Conservation (phyloP, 139 green algal species). For the Tetradesmus obliquus region DNA sequence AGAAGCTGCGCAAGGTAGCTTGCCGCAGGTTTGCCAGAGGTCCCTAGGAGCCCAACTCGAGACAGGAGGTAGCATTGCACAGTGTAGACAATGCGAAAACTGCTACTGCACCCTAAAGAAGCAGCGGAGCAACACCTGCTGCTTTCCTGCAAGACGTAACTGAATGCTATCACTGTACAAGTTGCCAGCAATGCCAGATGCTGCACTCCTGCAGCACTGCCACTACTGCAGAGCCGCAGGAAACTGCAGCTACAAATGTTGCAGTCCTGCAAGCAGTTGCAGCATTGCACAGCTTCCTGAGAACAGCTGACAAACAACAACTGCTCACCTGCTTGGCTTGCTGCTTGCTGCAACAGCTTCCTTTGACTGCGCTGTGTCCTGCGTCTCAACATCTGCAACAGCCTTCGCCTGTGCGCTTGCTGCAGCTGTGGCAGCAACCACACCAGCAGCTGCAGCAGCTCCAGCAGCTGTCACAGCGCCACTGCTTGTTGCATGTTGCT, state of each 20-base stretch:
- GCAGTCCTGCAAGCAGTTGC: background rate
- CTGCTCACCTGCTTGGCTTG: background rate
- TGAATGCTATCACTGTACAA: background rate
- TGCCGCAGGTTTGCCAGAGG: background rate
- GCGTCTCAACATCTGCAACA: background rate
- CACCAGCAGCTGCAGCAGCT: background rate
- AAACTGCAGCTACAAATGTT: background rate
- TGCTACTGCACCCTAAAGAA: background rate
- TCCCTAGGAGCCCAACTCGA: background rate
- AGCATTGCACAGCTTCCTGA: background rate
- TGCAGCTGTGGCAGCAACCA: background rate
- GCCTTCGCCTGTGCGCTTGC: background rate
- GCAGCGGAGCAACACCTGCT: background rate
- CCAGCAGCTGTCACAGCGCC: background rate
- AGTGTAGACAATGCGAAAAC: background rate
- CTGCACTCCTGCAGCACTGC: background rate
- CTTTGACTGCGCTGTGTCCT: background rate
- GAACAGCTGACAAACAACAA: background rate
- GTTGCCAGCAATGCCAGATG: background rate
- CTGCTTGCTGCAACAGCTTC: background rate
- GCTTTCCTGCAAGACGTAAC: background rate
- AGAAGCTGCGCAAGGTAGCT: too few species aligned
- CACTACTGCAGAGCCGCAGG: background rate
- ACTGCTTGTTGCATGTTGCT: background rate
- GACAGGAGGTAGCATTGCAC: background rate